Conservation (phyloP, 169 alveolate genomes). For the Eimeria necatrix region DNA sequence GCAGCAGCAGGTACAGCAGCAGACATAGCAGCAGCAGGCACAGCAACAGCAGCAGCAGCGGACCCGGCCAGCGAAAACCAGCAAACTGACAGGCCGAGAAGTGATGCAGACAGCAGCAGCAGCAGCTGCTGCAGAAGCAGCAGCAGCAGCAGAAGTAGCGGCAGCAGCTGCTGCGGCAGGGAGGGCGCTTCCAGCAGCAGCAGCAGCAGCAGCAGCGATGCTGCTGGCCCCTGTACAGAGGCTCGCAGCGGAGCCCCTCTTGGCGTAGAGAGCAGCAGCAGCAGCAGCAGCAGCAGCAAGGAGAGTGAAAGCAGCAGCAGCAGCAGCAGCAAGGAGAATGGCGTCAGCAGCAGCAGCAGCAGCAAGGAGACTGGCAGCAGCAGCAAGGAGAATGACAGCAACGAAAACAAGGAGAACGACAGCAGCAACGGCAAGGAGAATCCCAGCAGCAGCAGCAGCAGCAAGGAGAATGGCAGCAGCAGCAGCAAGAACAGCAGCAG, state of each 20-base stretch:
- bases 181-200: background rate
- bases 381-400: background rate
- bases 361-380: background rate
- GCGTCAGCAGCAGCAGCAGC: conserved; percentile 17
- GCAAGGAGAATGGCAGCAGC: background rate
- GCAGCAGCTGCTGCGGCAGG: background rate
- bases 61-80: too few relatives aligned
- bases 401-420: background rate
- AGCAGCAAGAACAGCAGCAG: conserved; percentile 40
- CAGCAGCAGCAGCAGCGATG: conserved; percentile 28
- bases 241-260: background rate
- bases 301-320: background rate
- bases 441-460: background rate
- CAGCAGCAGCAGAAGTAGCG: conserved; percentile 1
- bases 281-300: conserved; percentile 58
- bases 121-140: conserved; percentile 17
- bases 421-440: background rate
- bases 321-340: background rate
- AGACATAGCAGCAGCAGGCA: background rate
- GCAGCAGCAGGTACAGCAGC: conserved; percentile 7
- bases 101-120: background rate
- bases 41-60: conserved; percentile 20
- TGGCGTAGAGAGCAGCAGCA: background rate
- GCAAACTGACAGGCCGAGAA: background rate
- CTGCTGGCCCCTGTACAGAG: background rate